Evolutionary conservation across 2,329 filamentous ascomycete genomes (phyloP).

Genomic region (Xylariales sp.): DNA sequence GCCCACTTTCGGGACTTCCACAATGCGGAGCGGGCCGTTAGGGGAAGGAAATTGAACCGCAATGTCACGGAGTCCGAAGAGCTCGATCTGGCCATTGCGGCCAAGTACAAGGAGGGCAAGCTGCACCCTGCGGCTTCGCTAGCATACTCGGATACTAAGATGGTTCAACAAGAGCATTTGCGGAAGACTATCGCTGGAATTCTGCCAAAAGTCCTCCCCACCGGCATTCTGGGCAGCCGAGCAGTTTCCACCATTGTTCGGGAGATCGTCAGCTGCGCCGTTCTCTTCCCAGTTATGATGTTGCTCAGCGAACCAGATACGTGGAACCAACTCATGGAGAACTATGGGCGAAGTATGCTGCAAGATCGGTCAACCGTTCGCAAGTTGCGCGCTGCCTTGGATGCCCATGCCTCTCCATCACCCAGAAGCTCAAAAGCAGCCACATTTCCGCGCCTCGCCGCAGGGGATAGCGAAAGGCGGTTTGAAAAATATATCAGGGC

Average conservation of each 20-base stretch:
- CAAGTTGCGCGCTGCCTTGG: conserved; percentile 84
- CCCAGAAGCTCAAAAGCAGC: conserved; percentile 61
- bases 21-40: conserved; percentile 80
- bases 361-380: conserved; percentile 95
- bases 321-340: conserved; percentile 96
- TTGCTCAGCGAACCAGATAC: conserved; percentile 87
- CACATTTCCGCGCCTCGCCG: conserved; percentile 72
- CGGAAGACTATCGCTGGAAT: conserved; percentile 69
- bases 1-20: conserved; percentile 86
- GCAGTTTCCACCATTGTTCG: conserved; percentile 76
- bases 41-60: conserved; percentile 81
- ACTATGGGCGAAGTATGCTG: conserved; percentile 76
- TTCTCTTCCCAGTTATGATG: conserved; percentile 76
- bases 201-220: conserved; percentile 70
- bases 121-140: conserved; percentile 83
- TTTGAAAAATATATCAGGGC: conserved; percentile 93
- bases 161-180: conserved; percentile 84
- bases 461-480: conserved; percentile 81
- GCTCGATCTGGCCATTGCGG: conserved; percentile 91
- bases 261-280: conserved; percentile 90
- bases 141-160: conserved; percentile 77
- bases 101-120: conserved; percentile 83
- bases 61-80: conserved; percentile 95
- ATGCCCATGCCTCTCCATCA: conserved; percentile 85
- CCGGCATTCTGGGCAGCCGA: conserved; percentile 70